Base-by-base conservation (phyloP, 2,329 filamentous ascomycete species). In the Epichloe coenophiala region DNA sequence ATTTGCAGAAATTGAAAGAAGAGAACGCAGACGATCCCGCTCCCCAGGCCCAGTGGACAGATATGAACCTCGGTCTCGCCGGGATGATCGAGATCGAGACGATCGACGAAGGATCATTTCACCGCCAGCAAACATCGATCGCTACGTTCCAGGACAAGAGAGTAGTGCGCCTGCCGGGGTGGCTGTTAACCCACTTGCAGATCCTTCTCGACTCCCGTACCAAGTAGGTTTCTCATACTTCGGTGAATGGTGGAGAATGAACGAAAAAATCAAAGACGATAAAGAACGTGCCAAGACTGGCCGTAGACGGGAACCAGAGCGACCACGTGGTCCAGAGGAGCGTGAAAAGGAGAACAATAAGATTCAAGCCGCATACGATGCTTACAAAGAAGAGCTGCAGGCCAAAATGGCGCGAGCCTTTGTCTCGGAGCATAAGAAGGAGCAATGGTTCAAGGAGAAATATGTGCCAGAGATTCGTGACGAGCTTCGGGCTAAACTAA, bases 361-460 rank as follows among this genome's bases (percentile, higher is more conserved):
- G 65, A 91, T 91, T 21, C 86, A 91, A 60, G 71, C 72, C 13
- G 80, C 80, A 1, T 84, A 84, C 57, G 81, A 85, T 59, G 56
- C 71, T 1, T 85, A 85, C 62, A 83, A 83, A 58, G 81, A 84
- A 60, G 80, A 84, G 37, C 69, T 85, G 2, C 81, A 84, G 59
- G 80, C 76, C 4, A 84, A 82, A 64, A 91, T 95, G 84, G 90
- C 93, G 0, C 83, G 89, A 56, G 75, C 79, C 1, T 98, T 98
- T 64, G 93, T 98, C 41, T 80, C 84, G 47, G 85, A 89, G 59
- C 93, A 98, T 68, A 95, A 95, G 65, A 82, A 83, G 42, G 93
- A 98, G 65, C 91, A 98, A 64, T 98, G 93, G 93, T 98, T 98
- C 71, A 88, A 84, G 59, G 93, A 98, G 68, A 83, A 88, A 63